These are phyloP conservation scores for Cryptococcus sp. DNA, from an alignment of 1,284 basidiomycete species.

Conservation along the genomic window DNA sequence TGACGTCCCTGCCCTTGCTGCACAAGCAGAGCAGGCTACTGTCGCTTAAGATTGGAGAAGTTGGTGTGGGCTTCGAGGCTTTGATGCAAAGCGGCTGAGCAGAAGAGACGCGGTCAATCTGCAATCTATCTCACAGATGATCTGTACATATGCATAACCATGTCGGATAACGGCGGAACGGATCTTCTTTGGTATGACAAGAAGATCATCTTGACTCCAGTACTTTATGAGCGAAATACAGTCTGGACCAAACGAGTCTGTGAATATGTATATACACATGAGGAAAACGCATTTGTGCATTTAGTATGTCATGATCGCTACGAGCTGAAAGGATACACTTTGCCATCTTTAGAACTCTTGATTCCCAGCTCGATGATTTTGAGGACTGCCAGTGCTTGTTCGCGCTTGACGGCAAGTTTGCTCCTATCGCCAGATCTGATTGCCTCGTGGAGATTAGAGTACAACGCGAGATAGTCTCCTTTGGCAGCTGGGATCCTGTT, in stretches of 20 bases:
- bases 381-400: constrained; percentile 30
- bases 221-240: too few species aligned
- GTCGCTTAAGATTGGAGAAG: neutral
- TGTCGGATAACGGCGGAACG: too few species aligned
- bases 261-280: too few species aligned
- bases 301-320: neutral
- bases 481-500: constrained; percentile 9
- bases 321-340: constrained; percentile 2
- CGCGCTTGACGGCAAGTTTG: constrained; percentile 29
- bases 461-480: constrained; percentile 34
- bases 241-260: too few species aligned
- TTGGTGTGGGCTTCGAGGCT: neutral
- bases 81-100: too few species aligned
- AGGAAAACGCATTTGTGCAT: too few species aligned
- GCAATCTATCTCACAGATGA: too few species aligned
- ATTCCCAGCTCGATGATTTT: constrained; percentile 35
- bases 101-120: too few species aligned
- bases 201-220: too few species aligned
- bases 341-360: constrained; percentile 33
- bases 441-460: constrained; percentile 28
- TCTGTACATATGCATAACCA: too few species aligned
- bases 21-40: constrained; percentile 3
- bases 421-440: constrained; percentile 23
- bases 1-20: constrained; percentile 24
- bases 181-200: too few species aligned